Evolutionary conservation across 305 asterid genomes (phyloP).

Genomic region (Stenogyne calaminthoides): DNA sequence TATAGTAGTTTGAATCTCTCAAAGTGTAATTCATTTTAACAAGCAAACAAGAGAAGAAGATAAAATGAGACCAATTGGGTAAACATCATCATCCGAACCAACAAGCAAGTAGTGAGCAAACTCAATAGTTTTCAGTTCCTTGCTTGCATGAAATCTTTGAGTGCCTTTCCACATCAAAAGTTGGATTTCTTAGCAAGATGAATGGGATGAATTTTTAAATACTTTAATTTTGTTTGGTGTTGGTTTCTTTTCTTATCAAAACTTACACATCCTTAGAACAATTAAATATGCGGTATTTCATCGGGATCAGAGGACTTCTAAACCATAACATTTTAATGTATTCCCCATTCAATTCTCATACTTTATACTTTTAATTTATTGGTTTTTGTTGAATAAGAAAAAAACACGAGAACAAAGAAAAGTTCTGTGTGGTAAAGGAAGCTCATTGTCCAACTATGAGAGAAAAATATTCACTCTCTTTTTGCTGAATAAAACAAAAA

Average conservation of each 20-base stretch:
- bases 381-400: neutral
- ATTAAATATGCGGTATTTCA: neutral
- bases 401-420: neutral
- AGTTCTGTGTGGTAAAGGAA: conserved; percentile 6
- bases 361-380: neutral
- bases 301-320: neutral
- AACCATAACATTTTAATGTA: conserved; percentile 1
- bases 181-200: neutral
- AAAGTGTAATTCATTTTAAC: neutral
- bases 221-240: neutral
- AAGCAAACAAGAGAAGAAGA: neutral
- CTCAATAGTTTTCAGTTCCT: neutral
- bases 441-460: conserved; percentile 17
- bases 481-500: neutral
- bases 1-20: neutral
- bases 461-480: neutral
- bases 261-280: neutral
- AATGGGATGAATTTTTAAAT: neutral
- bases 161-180: neutral
- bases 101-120: conserved; percentile 1
- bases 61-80: neutral
- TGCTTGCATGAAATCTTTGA: neutral
- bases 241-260: neutral
- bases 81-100: neutral
- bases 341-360: neutral